Conservation (phyloP, 31 red algal genomes). For the Endocladia muricata region DNA sequence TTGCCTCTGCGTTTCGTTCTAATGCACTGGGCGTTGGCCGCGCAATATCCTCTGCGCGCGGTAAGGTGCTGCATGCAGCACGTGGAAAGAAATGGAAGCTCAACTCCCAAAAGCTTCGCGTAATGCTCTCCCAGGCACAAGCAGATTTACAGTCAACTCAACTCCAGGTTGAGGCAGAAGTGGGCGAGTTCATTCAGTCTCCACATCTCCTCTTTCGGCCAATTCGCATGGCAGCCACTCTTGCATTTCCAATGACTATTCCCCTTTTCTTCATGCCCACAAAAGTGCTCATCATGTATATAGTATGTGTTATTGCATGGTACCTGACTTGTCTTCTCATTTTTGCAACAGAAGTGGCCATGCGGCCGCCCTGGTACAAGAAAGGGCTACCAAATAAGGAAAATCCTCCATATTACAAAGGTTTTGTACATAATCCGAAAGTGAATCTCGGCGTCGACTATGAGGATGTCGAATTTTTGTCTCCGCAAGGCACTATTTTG, state of each 20-base stretch:
- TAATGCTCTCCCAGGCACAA: not conserved
- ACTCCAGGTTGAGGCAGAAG: conserved; percentile 75
- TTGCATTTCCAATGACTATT: conserved; percentile 61
- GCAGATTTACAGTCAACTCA: conserved; percentile 20
- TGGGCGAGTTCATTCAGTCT: conserved; percentile 89
- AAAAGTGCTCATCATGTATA: conserved; percentile 35
- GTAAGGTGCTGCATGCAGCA: conserved; percentile 7
- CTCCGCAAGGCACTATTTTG: conserved; percentile 16
- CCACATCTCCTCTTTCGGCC: conserved; percentile 88
- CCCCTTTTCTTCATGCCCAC: conserved; percentile 85
- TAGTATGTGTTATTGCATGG: conserved; percentile 59
- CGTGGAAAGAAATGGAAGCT: not conserved
- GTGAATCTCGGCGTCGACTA: conserved; percentile 52
- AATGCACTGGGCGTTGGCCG: conserved; percentile 2
- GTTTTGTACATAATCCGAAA: conserved; percentile 76
- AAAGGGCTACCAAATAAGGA: conserved; percentile 53
- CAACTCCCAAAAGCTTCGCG: not conserved
- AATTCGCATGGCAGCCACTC: conserved; percentile 40
- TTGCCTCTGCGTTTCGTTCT: conserved; percentile 13
- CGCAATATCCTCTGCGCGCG: conserved; percentile 7
- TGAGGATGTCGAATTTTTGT: conserved; percentile 51
- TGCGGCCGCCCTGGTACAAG: conserved; percentile 97
- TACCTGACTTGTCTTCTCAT: conserved; percentile 65
- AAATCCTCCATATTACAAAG: conserved; percentile 77
- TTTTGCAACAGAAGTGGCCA: conserved; percentile 89